Evolutionary conservation across 352 stramenopile genomes (phyloP).

Genomic region (Hyaloperonospora brassicae): DNA sequence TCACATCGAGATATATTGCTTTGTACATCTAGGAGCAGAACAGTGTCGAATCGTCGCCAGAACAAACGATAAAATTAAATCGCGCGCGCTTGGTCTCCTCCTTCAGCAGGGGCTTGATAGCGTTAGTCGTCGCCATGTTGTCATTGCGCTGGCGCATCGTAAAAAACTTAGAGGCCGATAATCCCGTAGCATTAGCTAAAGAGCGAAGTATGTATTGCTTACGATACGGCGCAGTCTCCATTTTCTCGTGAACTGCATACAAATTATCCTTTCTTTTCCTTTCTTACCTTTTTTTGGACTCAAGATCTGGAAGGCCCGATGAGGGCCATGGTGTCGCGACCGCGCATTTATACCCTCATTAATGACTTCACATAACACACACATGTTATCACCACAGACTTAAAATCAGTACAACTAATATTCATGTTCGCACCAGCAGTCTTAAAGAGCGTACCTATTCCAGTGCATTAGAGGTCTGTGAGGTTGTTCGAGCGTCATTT

Average conservation of each 20-base stretch:
- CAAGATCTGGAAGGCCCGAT: neutral
- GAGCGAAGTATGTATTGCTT: neutral
- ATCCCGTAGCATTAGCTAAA: neutral
- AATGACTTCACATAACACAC: neutral
- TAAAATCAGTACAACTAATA: neutral
- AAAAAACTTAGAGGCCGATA: neutral
- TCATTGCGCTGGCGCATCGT: neutral
- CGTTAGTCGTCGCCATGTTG: neutral
- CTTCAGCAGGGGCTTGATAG: conserved; percentile 6
- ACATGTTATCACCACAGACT: neutral
- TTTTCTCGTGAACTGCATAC: neutral
- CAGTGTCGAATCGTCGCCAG: neutral
- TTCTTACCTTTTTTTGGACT: conserved; percentile 1
- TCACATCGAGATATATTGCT: conserved; percentile 9
- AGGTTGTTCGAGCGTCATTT: too few species aligned
- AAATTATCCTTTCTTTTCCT: neutral
- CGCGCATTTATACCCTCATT: neutral
- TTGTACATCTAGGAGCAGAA: conserved; percentile 7
- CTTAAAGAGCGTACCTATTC: too few species aligned
- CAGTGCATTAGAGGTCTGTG: too few species aligned
- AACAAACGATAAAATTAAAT: neutral
- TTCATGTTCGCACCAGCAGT: neutral
- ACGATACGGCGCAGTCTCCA: neutral
- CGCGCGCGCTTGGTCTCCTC: neutral
- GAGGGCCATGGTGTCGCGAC: conserved; percentile 1